Evolutionary conservation across 306 rosid genomes (phyloP).

Genomic region (Luffa acutangula): DNA sequence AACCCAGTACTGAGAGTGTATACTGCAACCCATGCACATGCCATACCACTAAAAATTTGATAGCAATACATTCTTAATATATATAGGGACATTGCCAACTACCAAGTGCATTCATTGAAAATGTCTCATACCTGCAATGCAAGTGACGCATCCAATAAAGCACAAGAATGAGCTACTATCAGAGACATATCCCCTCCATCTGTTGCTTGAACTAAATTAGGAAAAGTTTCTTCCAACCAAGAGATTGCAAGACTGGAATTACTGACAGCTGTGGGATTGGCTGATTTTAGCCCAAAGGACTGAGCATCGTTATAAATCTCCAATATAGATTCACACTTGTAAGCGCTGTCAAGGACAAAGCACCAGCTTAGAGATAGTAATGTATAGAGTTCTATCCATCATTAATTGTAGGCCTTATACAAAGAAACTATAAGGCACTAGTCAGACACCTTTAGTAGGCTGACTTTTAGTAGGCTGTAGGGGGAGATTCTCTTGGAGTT

Average conservation of each 20-base stretch:
- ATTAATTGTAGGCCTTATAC: background rate
- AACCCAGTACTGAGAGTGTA: background rate
- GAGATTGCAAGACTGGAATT: slow-evolving; percentile 76
- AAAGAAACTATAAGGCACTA: background rate
- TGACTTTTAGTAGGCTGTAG: background rate
- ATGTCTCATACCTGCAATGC: slow-evolving; percentile 63
- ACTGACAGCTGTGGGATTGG: slow-evolving; percentile 49
- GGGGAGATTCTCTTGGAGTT: background rate
- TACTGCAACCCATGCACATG: background rate
- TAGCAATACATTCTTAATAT: background rate
- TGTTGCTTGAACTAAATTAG: slow-evolving; percentile 37
- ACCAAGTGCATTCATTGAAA: slow-evolving; percentile 1
- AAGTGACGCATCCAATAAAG: slow-evolving; percentile 78
- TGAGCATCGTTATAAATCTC: slow-evolving; percentile 78
- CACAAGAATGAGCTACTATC: slow-evolving; percentile 57
- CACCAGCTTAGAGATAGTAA: slow-evolving; percentile 10
- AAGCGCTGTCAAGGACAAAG: slow-evolving; percentile 43
- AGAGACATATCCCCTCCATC: slow-evolving; percentile 39
- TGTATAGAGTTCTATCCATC: background rate
- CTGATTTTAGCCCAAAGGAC: slow-evolving; percentile 60
- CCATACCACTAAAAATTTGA: background rate
- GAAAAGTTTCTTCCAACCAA: slow-evolving; percentile 93
- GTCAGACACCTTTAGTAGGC: background rate
- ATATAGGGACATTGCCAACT: slow-evolving; percentile 5
- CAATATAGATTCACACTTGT: slow-evolving; percentile 60